Conservation (phyloP, 352 stramenopile genomes). For the Globisporangium echinulatum region DNA sequence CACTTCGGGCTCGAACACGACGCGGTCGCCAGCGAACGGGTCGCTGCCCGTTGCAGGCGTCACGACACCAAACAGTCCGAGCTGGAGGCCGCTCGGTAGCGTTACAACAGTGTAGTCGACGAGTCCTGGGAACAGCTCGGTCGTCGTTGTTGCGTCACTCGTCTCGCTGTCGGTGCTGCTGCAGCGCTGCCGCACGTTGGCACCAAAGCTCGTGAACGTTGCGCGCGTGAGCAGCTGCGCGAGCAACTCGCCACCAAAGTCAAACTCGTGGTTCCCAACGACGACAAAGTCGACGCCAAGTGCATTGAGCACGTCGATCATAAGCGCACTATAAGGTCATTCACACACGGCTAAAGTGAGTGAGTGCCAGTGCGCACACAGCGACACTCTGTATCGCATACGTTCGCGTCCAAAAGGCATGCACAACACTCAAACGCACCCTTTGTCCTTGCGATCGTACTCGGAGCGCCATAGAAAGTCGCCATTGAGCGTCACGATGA, state of each 20-base stretch:
- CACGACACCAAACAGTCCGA: slow-evolving; percentile 53
- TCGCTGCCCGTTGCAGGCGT: slow-evolving; percentile 50
- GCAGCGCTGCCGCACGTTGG: slow-evolving; percentile 39
- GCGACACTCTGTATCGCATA: too few species aligned
- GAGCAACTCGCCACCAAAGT: slow-evolving; percentile 44
- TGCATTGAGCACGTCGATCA: slow-evolving; percentile 56
- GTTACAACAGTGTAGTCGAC: slow-evolving; percentile 27
- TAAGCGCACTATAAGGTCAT: slow-evolving; percentile 26
- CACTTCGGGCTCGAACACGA: slow-evolving; percentile 49
- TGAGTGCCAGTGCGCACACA: not conserved
- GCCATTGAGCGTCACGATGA: slow-evolving; percentile 63
- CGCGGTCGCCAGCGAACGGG: slow-evolving; percentile 34
- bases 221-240: slow-evolving; percentile 27
- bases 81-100: slow-evolving; percentile 27
- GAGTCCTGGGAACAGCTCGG: too few species aligned
- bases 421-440: slow-evolving; percentile 17
- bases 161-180: too few species aligned
- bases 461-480: slow-evolving; percentile 70
- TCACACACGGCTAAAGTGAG: too few species aligned
- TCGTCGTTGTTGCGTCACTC: slow-evolving; percentile 8
- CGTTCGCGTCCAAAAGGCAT: too few species aligned
- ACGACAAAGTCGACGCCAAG: slow-evolving; percentile 59
- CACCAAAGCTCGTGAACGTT: slow-evolving; percentile 51
- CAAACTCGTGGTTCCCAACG: slow-evolving; percentile 77
- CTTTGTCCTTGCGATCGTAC: slow-evolving; percentile 61